These are phyloP conservation scores for Fonsecaea monophora DNA, from an alignment of 2,329 filamentous ascomycete genomes.

Conservation along the genomic window DNA sequence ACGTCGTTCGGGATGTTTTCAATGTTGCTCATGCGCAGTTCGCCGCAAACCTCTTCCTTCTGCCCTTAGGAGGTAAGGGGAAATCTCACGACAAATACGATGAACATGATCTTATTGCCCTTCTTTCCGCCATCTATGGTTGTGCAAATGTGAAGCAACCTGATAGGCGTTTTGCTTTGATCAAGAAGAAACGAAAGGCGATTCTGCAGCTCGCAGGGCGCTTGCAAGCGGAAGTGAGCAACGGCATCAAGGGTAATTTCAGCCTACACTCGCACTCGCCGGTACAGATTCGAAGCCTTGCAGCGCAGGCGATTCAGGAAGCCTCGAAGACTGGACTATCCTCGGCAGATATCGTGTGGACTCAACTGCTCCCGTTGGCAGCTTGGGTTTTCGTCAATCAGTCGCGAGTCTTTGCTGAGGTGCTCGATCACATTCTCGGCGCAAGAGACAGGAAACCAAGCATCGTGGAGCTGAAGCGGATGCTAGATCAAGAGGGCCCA, in stretches of 20 bases:
- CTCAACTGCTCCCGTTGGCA: slow-evolving; percentile 70
- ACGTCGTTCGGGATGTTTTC: slow-evolving; percentile 58
- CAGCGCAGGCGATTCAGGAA: slow-evolving; percentile 18
- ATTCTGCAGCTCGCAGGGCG: slow-evolving; percentile 65
- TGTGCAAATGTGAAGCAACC: slow-evolving; percentile 62
- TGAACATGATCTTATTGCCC: slow-evolving; percentile 61
- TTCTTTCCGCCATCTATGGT: slow-evolving; percentile 61
- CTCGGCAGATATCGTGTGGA: slow-evolving; percentile 24
- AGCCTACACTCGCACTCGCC: slow-evolving; percentile 59
- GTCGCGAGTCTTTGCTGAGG: slow-evolving; percentile 73
- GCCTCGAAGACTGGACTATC: slow-evolving; percentile 18
- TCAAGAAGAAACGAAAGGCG: slow-evolving; percentile 57
- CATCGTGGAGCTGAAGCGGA: slow-evolving; percentile 64
- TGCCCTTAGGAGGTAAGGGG: slow-evolving; percentile 62
- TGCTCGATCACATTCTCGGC: slow-evolving; percentile 71
- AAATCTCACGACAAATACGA: slow-evolving; percentile 60
- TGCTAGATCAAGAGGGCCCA: slow-evolving; percentile 52
- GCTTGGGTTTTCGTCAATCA: slow-evolving; percentile 73
- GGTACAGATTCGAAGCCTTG: slow-evolving; percentile 47
- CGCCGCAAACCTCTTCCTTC: slow-evolving; percentile 60
- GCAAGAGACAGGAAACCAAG: slow-evolving; percentile 57
- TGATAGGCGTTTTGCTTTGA: slow-evolving; percentile 60
- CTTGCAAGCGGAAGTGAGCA: slow-evolving; percentile 70
- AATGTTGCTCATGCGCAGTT: slow-evolving; percentile 63
- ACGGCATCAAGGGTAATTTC: slow-evolving; percentile 61